A percentile compares a stretch with the other conserved stretches of the same genome.
These are phyloP conservation scores for Fusarium verticillioides DNA, from an alignment of 2,329 filamentous ascomycete species.

Conservation along the genomic window DNA sequence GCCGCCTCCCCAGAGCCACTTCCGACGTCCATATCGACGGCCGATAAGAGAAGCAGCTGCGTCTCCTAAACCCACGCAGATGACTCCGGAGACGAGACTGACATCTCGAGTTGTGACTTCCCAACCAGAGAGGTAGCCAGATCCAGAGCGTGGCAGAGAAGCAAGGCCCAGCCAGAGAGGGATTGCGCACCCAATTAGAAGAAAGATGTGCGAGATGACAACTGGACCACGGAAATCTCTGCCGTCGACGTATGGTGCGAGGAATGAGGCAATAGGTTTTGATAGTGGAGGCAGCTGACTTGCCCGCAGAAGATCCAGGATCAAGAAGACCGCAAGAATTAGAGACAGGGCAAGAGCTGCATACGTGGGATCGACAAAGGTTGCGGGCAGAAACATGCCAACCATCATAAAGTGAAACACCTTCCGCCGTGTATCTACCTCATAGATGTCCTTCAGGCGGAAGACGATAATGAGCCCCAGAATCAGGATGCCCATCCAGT, in stretches of 20 bases:
- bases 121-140: slow-evolving; percentile 75
- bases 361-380: slow-evolving; percentile 87
- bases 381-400: slow-evolving; percentile 88
- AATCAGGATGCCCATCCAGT: slow-evolving; percentile 77
- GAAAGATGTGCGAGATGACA: slow-evolving; percentile 94
- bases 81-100: slow-evolving; percentile 90
- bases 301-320: slow-evolving; percentile 89
- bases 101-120: slow-evolving; percentile 78
- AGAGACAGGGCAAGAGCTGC: slow-evolving; percentile 82
- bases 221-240: slow-evolving; percentile 92
- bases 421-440: slow-evolving; percentile 95
- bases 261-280: slow-evolving; percentile 84
- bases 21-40: slow-evolving; percentile 82
- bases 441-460: slow-evolving; percentile 77
- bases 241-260: slow-evolving; percentile 94
- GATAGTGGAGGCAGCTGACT: slow-evolving; percentile 92
- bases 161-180: slow-evolving; percentile 91
- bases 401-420: slow-evolving; percentile 99
- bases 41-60: slow-evolving; percentile 92
- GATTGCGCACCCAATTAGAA: slow-evolving; percentile 93
- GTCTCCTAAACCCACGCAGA: slow-evolving; percentile 96
- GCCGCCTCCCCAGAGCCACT: slow-evolving; percentile 97
- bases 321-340: slow-evolving; percentile 83
- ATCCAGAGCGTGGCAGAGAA: slow-evolving; percentile 68
- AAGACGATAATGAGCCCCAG: slow-evolving; percentile 80